Evolutionary conservation across 2,329 filamentous ascomycete species (phyloP), one percentile per base, ranked within the genome.

Genomic region (Nemania serpens): DNA sequence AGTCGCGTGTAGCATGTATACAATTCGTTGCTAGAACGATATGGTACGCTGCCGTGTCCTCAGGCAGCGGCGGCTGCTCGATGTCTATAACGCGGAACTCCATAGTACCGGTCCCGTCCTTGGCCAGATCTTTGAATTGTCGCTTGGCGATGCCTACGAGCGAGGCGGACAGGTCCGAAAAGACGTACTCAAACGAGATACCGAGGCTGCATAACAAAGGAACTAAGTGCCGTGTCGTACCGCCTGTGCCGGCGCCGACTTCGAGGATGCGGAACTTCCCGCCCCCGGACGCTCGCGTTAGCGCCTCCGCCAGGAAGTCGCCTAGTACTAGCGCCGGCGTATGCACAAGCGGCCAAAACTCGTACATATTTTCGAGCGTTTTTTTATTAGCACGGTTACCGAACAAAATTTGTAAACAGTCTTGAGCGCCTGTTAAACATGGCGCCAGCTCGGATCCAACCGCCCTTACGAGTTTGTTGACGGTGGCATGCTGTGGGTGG

Each of bases 151-250:
- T 61, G 0, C 66, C 53, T 1, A 78, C 73, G 0, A 78, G 66
- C 0, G 73, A 71, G 0, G 70, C 51, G 0, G 77, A 76, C 1
- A 82, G 42, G 46, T 81, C 79, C 2, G 78, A 79, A 58, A 80
- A 77, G 0, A 73, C 76, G 56, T 81, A 80, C 10, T 73, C 64
- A 29, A 79, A 69, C 0, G 65, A 65, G 0, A 55, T 53, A 2
- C 13, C 43, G 13, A 29, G 25, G 0, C 34, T 20, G 0, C 55
- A 57, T 2, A 81, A 68, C 0, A 53, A 36, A 0, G 70, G 58
- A 1, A 77, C 58, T 1, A 80, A 29, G 4, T 69, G 59, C 13
- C 63, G 64, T 0, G 79, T 77, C 18, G 58, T 60, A 11, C 58
- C 52, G 10, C 58, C 52, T 1, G 58, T 60, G 29, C 58, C 58